These are phyloP conservation scores for Aaosphaeria arxii DNA, from an alignment of 2,329 filamentous ascomycete genomes.

Conservation along the genomic window DNA sequence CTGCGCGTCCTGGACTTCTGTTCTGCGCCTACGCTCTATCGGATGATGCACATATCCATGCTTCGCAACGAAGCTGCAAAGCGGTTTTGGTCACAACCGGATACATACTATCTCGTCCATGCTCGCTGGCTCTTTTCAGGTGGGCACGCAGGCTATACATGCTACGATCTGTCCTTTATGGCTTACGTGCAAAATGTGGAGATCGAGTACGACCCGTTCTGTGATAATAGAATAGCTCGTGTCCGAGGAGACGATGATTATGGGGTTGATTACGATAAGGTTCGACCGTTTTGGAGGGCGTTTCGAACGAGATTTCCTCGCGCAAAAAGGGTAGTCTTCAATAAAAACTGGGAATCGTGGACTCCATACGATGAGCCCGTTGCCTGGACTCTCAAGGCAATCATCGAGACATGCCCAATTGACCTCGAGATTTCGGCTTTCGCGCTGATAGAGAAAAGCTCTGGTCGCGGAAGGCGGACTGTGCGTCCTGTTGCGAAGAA, in stretches of 20 bases:
- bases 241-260: not conserved
- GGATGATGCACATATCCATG: slow-evolving; percentile 11
- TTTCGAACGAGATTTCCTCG: slow-evolving; percentile 8
- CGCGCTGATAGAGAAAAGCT: slow-evolving; percentile 1
- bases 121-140: slow-evolving; percentile 8
- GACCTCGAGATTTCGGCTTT: slow-evolving; percentile 5
- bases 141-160: slow-evolving; percentile 8
- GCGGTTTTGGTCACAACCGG: slow-evolving; percentile 11
- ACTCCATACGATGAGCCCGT: not conserved
- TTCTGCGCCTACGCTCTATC: slow-evolving; percentile 10
- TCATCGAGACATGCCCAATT: slow-evolving; percentile 7
- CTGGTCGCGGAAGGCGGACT: not conserved
- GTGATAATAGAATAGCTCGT: slow-evolving; percentile 1
- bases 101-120: slow-evolving; percentile 7
- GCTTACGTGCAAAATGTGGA: slow-evolving; percentile 11
- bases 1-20: slow-evolving; percentile 10
- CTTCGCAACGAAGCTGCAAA: slow-evolving; percentile 15
- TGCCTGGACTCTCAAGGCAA: not conserved
- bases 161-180: slow-evolving; percentile 9
- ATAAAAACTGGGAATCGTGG: slow-evolving; percentile 5
- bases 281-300: slow-evolving; percentile 7
- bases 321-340: slow-evolving; percentile 9
- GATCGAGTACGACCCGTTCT: slow-evolving; percentile 5
- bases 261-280: slow-evolving; percentile 2
- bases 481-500: not conserved